Evolutionary conservation across 2,329 filamentous ascomycete genomes (phyloP), one percentile per base, ranked within the genome.

Genomic region (Calonectria hawksworthii): DNA sequence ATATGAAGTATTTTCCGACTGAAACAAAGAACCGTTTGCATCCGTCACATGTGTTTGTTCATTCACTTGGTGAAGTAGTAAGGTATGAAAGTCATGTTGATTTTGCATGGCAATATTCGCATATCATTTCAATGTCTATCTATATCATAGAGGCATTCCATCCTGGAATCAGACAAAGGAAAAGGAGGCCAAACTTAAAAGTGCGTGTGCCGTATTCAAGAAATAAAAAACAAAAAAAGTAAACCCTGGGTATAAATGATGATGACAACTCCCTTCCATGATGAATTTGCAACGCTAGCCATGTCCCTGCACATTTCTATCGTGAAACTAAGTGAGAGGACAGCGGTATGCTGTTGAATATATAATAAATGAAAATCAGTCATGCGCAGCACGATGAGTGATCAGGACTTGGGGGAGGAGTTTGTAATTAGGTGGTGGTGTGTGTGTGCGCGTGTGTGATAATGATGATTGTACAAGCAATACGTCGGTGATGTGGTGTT

Each of bases 231-330:
- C 28, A 65, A 54, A 74, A 47, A 30, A 61, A 74, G 74, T 23
- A 28, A n/a, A 30, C 76, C 75, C 68, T 65, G 79, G 80, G 80
- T 81, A 81, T 81, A 80, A 78, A 80, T 47, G 44, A 47, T 51
- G 64, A 77, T 61, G 77, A 68, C 66, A 70, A 74, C 56, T 74
- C 72, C 78, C 51, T 75, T 75, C 72, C 67, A 74, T 63, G 73
- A 74, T 63, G 73, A 65, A 64, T 70, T 76, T 68, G 47, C 63
- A 77, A 76, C 78, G 74, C 76, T 71, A 67, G 63, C 56, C 66
- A 54, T 68, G 72, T 61, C 32, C 51, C 44, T 28, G 56, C 64
- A 28, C 66, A 11, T 50, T 74, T 78, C 73, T 74, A 75, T 67
- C 56, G 44, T 63, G 44, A 63, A 65, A 10, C 23, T 47, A 34